These are phyloP conservation scores for Chalaropsis thielavioides DNA, from an alignment of 2,329 filamentous ascomycete genomes.

Conservation along the genomic window DNA sequence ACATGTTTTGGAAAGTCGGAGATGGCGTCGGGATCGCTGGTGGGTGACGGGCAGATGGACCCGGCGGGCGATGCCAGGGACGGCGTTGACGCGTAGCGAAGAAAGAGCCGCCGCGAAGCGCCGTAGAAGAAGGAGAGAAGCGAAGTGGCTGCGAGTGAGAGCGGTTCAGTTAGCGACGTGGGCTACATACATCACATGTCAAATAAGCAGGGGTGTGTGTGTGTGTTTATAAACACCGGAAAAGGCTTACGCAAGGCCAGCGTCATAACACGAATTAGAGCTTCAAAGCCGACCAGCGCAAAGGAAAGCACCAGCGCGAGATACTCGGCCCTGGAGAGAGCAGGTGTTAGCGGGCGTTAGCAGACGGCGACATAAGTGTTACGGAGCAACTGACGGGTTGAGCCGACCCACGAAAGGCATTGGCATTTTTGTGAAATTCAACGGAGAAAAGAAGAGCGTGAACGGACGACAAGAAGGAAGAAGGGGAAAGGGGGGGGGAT, in stretches of 20 bases:
- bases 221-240: neutral
- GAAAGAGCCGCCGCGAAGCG: constrained; percentile 69
- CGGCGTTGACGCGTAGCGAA: constrained; percentile 31
- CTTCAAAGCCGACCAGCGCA: constrained; percentile 66
- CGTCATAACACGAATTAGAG: constrained; percentile 70
- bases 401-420: constrained; percentile 40
- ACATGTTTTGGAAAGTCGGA: neutral
- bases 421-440: constrained; percentile 28
- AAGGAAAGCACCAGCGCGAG: constrained; percentile 74
- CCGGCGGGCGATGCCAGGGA: neutral
- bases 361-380: constrained; percentile 12
- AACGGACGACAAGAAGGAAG: neutral
- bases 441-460: constrained; percentile 8
- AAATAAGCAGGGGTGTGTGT: constrained; percentile 14
- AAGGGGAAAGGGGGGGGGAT: neutral
- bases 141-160: constrained; percentile 44
- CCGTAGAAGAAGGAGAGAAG: constrained; percentile 73
- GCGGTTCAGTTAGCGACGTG: neutral
- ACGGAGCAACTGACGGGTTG: constrained; percentile 31
- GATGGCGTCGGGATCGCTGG: constrained; percentile 24
- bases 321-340: constrained; percentile 56
- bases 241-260: constrained; percentile 60
- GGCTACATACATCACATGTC: constrained; percentile 16
- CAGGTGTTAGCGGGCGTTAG: constrained; percentile 12
- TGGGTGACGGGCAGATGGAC: neutral